These are phyloP conservation scores for Saccharomycopsis olivae DNA, from an alignment of 805 yeast genomes.

Conservation along the genomic window DNA sequence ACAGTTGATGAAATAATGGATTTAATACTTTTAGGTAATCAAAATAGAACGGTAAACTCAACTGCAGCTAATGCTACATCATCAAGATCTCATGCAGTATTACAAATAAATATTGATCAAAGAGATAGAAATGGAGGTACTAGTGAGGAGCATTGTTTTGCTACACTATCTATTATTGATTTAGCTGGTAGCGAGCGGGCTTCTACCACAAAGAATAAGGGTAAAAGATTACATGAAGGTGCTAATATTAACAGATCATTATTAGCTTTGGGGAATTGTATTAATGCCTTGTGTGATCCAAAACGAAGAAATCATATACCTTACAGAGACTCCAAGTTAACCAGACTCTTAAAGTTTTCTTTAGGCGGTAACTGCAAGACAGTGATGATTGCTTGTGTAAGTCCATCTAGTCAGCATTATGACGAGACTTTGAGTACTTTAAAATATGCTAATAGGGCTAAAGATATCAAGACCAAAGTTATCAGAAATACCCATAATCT, in stretches of 20 bases:
- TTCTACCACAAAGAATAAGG: conserved; percentile 76
- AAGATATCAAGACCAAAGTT: conserved; percentile 76
- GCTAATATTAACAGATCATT: conserved; percentile 87
- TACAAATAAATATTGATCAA: conserved; percentile 67
- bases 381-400: conserved; percentile 89
- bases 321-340: conserved; percentile 81
- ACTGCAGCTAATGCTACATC: conserved; percentile 88
- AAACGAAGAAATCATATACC: conserved; percentile 68
- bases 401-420: conserved; percentile 79
- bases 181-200: conserved; percentile 95
- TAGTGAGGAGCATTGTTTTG: conserved; percentile 57
- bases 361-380: conserved; percentile 93
- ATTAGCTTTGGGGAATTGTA: conserved; percentile 86
- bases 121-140: conserved; percentile 50
- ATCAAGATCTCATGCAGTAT: conserved; percentile 88
- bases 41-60: conserved; percentile 70
- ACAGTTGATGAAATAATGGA: conserved; percentile 72
- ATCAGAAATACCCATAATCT: conserved; percentile 64
- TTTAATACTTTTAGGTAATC: conserved; percentile 59
- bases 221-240: conserved; percentile 75
- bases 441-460: conserved; percentile 86
- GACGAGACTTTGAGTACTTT: conserved; percentile 90
- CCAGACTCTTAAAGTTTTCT: conserved; percentile 78
- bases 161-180: conserved; percentile 81
- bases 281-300: conserved; percentile 78